Base-by-base conservation (phyloP, 2,329 filamentous ascomycete genomes). In the Bipolaris zeicola region DNA sequence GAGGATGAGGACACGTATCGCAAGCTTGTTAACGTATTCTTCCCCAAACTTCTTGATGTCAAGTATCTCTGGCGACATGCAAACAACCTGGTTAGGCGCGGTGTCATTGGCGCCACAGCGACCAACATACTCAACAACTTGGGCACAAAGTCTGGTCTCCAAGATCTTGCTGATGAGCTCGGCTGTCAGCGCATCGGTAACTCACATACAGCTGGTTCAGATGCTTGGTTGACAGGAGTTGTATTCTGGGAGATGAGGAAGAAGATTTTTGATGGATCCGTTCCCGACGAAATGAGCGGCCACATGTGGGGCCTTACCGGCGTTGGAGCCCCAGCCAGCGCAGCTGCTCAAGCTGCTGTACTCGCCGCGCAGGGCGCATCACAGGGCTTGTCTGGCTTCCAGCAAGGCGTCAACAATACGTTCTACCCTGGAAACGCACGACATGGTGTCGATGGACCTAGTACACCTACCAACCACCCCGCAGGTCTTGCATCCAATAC, bases 11-110 rank as follows among this genome's bases (percentile, higher is more conserved):
- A 88, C 47, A 89, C 95, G 62, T 99, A 98, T 75, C 90, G 96
- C 73, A 86, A 89, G 69, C 85, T 94, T 45, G 91, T 98, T 78
- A 91, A 91, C 72, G 89, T 91, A 44, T 98, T 94, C 82, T 99
- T 99, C 76, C 95, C 95, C 0, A 89, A 89, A 16, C 87, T 96
- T 0, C 96, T 95, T 75, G 95, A 99, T 73, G 95, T 99, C 66
- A 99, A 99, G 79, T 96, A 95, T 75, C 85, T 99, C 38, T 94
- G 97, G 86, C 96, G 96, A 74, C 88, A 92, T 69, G 92, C 92
- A 79, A 72, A 89, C 86, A 71, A 80, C 79, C 66, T 87, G 82
- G 64, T 87, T 84, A 7, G 88, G 85, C 44, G 78, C 24, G 73
- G 76, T 50, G 75, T 75, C 28, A 73, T 74, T 14, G 72, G 71